Percentiles rank a stretch among this genome's conserved stretches.
phyloP scores from a whole-genome alignment of 192 early-diverging fungal genomes.

The Glomus cerebriforme region DNA sequence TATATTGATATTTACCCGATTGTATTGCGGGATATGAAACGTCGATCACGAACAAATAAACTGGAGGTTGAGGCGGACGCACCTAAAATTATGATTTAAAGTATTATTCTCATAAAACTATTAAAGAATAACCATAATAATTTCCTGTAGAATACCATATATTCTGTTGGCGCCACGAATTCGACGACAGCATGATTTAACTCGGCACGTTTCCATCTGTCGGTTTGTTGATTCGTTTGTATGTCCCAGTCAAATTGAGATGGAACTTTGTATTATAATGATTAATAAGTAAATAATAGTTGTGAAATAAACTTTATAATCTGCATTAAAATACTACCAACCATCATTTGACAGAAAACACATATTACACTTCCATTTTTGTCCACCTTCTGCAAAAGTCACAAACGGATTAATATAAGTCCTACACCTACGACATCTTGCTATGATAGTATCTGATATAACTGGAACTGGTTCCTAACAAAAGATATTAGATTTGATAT shows the following conservation, averaged over 20 bases:
- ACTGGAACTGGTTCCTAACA: conserved; percentile 76
- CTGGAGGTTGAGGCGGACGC: conserved; percentile 95
- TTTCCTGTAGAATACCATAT: conserved; percentile 68
- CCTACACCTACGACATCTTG: conserved; percentile 91
- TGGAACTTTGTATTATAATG: conserved; percentile 52
- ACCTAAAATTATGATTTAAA: conserved; percentile 40
- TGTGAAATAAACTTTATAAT: not conserved
- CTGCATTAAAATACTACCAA: conserved; percentile 35
- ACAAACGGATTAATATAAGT: conserved; percentile 98
- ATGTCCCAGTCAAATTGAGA: conserved; percentile 76
- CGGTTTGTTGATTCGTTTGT: conserved; percentile 72
- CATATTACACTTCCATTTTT: conserved; percentile 96
- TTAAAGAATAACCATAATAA: not conserved
- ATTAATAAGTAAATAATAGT: not conserved
- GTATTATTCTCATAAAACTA: not conserved
- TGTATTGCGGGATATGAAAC: conserved; percentile 90
- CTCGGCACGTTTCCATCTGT: conserved; percentile 88
- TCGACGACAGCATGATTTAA: conserved; percentile 90
- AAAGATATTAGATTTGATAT: not conserved
- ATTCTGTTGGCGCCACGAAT: conserved; percentile 94
- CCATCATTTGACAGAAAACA: conserved; percentile 91
- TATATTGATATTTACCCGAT: conserved; percentile 49
- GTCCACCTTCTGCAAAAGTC: conserved; percentile 92
- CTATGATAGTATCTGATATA: conserved; percentile 85
- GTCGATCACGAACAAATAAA: conserved; percentile 92